A percentile compares a stretch with the other conserved stretches of the same genome.
Evolutionary conservation across 805 yeast genomes (phyloP).

Genomic region (Debaryomyces prosopidis): DNA sequence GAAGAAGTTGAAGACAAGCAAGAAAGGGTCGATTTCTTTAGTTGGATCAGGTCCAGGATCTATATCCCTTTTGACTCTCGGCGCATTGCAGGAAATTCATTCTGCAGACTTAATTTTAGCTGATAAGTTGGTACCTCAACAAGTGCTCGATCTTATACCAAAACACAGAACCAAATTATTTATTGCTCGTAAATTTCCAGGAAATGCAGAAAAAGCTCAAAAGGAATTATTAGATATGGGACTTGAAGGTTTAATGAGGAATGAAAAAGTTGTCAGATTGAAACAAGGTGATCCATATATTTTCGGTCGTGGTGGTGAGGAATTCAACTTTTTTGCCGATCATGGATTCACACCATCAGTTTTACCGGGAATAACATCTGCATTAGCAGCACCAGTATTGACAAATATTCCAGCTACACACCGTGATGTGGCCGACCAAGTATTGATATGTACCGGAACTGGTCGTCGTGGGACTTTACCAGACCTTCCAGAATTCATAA

Average conservation of each 20-base stretch:
- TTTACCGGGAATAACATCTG: constrained; percentile 86
- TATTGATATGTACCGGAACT: constrained; percentile 90
- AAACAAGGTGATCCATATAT: constrained; percentile 98
- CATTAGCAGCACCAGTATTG: constrained; percentile 81
- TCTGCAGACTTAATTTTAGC: constrained; percentile 84
- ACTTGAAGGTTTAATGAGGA: constrained; percentile 58
- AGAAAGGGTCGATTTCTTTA: constrained; percentile 64
- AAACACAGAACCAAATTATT: constrained; percentile 62
- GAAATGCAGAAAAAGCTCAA: constrained; percentile 94
- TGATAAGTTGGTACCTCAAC: constrained; percentile 89
- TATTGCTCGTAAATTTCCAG: constrained; percentile 93
- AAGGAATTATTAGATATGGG: constrained; percentile 78
- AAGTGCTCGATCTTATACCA: constrained; percentile 83
- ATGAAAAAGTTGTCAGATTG: constrained; percentile 79
- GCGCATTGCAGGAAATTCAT: constrained; percentile 78
- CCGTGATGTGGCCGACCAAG: constrained; percentile 89
- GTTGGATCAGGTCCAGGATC: constrained; percentile 97
- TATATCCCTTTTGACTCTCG: constrained; percentile 75
- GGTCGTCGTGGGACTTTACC: constrained; percentile 87
- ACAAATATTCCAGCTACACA: constrained; percentile 90
- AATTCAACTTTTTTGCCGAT: constrained; percentile 62
- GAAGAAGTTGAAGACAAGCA: constrained; percentile 2
- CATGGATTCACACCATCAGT: constrained; percentile 75
- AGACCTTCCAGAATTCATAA: constrained; percentile 68
- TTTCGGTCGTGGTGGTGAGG: constrained; percentile 97